These are phyloP conservation scores for Ustilago nuda DNA, from an alignment of 1,284 basidiomycete genomes.

Conservation along the genomic window DNA sequence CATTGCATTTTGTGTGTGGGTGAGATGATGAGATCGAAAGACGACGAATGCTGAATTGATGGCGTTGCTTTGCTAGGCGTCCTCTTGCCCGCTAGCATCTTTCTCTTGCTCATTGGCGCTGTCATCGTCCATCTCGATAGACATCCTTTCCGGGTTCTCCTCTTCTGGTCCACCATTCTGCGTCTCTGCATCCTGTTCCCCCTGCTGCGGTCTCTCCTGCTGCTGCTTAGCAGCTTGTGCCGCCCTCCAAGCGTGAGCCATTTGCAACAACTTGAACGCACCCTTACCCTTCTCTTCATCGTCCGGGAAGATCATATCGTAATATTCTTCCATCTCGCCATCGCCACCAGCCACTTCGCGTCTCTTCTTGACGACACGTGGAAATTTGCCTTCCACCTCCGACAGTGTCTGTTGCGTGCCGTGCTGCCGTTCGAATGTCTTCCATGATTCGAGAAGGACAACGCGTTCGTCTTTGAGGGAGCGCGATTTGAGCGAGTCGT, in stretches of 20 bases:
- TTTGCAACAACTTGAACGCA: conserved; percentile 63
- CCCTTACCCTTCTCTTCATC: conserved; percentile 64
- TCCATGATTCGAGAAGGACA: conserved; percentile 90
- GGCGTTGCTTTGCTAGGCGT: not conserved
- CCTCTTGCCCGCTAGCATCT: not conserved
- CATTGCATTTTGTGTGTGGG: conserved; percentile 11
- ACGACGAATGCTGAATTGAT: not conserved
- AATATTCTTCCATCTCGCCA: conserved; percentile 65
- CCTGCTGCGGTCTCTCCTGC: not conserved
- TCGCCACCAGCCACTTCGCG: conserved; percentile 43
- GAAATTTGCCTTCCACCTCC: conserved; percentile 88
- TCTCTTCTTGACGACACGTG: conserved; percentile 83
- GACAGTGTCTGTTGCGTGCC: conserved; percentile 74
- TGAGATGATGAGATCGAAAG: not conserved
- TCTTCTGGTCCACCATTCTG: not conserved
- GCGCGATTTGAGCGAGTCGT: conserved; percentile 83
- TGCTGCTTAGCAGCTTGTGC: conserved; percentile 46
- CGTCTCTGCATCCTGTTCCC: not conserved
- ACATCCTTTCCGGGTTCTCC: conserved; percentile 12
- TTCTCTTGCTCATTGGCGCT: not conserved
- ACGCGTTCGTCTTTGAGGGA: conserved; percentile 91
- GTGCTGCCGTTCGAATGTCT: conserved; percentile 84
- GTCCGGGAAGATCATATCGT: conserved; percentile 68
- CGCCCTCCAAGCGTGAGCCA: conserved; percentile 63
- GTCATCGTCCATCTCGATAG: conserved; percentile 20